A percentile compares a stretch with the other conserved stretches of the same genome.
Evolutionary conservation across 192 early-diverging fungal species (phyloP).

Genomic region (Backusella mclennaniae): DNA sequence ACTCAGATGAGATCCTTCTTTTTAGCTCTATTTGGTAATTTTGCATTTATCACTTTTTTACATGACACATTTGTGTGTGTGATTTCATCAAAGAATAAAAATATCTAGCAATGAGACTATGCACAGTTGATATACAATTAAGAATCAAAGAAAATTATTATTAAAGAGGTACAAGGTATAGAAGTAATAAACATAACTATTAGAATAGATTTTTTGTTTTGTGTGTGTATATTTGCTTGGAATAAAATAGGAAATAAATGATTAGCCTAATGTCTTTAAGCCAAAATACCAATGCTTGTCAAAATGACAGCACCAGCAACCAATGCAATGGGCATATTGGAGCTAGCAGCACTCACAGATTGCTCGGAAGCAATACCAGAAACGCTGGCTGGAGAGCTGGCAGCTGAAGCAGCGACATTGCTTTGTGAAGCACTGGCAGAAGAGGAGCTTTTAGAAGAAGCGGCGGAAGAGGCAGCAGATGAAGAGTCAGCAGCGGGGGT

Average conservation of each 20-base stretch:
- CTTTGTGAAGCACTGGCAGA: background rate
- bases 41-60: background rate
- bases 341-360: background rate
- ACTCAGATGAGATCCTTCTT: background rate
- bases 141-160: background rate
- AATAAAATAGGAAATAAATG: background rate
- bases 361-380: background rate
- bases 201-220: background rate
- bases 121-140: background rate
- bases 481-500: background rate
- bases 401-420: background rate
- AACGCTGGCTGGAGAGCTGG: background rate
- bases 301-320: slow-evolving; percentile 3
- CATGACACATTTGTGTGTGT: background rate
- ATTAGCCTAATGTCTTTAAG: background rate
- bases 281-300: background rate
- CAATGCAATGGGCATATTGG: background rate
- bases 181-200: background rate
- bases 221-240: slow-evolving; percentile 1
- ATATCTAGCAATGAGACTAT: background rate
- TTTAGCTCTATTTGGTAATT: background rate
- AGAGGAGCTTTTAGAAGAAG: background rate
- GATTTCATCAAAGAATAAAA: background rate
- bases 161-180: slow-evolving; percentile 2
- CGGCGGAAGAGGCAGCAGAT: background rate